Percentiles rank a stretch among this genome's conserved stretches.
These are phyloP conservation scores for Closterium sp. DNA, from an alignment of 139 green algal genomes.

Conservation along the genomic window DNA sequence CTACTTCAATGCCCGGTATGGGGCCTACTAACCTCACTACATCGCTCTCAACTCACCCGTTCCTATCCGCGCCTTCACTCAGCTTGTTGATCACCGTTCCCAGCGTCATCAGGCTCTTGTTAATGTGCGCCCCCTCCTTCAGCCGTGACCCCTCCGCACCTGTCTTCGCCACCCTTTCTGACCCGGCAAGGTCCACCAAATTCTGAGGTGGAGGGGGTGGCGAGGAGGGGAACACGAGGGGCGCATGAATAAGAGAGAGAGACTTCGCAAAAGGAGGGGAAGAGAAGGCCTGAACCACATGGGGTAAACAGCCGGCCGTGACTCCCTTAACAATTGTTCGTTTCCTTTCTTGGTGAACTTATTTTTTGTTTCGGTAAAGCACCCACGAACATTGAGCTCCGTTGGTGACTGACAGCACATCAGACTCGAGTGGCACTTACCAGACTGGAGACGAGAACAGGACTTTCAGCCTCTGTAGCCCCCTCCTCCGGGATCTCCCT, in stretches of 20 bases:
- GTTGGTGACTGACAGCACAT: no score
- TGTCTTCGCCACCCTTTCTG: slow-evolving; percentile 88
- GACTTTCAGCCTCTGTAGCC: background rate
- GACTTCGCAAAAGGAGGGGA: no score
- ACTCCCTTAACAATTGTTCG: no score
- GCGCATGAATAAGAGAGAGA: background rate
- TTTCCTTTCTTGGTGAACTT: no score
- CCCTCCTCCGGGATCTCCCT: background rate
- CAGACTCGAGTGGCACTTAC: background rate
- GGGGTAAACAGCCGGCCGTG: no score
- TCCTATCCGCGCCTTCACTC: slow-evolving; percentile 63
- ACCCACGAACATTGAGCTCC: no score
- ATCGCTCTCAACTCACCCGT: slow-evolving; percentile 12
- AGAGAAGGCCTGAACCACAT: no score
- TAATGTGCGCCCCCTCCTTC: slow-evolving; percentile 94
- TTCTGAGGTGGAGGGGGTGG: slow-evolving; percentile 45
- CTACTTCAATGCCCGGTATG: background rate
- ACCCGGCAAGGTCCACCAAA: slow-evolving; percentile 90
- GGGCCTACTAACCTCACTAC: background rate
- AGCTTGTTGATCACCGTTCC: slow-evolving; percentile 96
- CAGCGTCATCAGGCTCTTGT: slow-evolving; percentile 64
- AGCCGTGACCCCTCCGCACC: slow-evolving; percentile 85
- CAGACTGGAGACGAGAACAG: background rate
- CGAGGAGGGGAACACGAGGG: background rate
- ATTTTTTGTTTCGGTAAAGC: no score